A percentile compares a stretch with the other conserved stretches of the same genome.
Evolutionary conservation across 2,329 filamentous ascomycete species (phyloP).

Genomic region (Botrytis hyacinthi): DNA sequence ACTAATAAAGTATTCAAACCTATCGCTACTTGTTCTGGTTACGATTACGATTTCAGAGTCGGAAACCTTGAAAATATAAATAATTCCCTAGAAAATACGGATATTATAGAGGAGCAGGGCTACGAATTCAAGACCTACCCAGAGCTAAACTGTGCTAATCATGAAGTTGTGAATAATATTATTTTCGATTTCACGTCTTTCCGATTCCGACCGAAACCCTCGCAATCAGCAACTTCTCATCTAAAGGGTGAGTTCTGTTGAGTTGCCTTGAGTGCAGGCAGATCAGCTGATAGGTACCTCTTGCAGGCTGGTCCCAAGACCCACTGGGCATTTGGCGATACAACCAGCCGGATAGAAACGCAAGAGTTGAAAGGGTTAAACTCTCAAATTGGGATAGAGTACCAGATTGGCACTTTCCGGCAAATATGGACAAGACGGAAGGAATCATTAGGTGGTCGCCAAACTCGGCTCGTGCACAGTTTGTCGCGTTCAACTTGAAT

Average conservation of each 20-base stretch:
- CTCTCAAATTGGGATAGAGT: neutral
- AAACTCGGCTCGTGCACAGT: slow-evolving; percentile 56
- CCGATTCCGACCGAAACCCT: neutral
- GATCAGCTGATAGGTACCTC: slow-evolving; percentile 11
- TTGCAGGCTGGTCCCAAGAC: neutral
- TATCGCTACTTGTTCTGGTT: neutral
- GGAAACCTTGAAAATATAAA: neutral
- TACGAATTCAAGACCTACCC: neutral
- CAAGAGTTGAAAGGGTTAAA: neutral
- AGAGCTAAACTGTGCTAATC: neutral
- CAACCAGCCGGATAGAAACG: neutral
- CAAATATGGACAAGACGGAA: slow-evolving; percentile 31
- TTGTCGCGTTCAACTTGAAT: slow-evolving; percentile 64
- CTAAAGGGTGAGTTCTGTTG: neutral
- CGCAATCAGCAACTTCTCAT: neutral
- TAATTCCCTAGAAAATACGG: neutral
- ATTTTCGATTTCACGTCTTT: neutral
- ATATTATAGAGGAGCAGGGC: neutral
- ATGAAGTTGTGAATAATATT: slow-evolving; percentile 1
- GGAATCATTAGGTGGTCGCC: slow-evolving; percentile 67
- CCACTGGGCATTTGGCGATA: neutral
- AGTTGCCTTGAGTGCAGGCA: neutral
- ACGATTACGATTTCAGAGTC: neutral
- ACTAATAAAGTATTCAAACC: neutral
- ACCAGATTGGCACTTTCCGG: neutral